Conservation (phyloP, 225 moss, liverwort and hornwort species). For the Bryum argenteum region DNA sequence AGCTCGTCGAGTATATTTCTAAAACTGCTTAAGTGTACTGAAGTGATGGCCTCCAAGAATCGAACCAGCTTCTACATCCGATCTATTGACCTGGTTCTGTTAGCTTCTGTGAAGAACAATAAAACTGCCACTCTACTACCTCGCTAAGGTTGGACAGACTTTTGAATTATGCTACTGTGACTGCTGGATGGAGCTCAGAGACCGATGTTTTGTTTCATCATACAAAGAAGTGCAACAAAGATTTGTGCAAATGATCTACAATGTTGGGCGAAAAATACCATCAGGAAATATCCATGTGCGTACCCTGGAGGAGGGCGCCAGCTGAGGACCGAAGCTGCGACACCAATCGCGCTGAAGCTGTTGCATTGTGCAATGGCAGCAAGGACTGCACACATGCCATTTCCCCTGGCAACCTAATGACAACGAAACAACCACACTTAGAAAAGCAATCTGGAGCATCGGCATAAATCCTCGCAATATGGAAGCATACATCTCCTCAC, state of each 20-base stretch:
- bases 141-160: too few relatives aligned
- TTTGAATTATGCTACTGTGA: too few relatives aligned
- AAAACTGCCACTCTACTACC: too few relatives aligned
- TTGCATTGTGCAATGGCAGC: conserved; percentile 74
- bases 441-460: background rate
- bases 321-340: conserved; percentile 72
- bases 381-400: conserved; percentile 68
- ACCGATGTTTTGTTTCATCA: conserved; percentile 2
- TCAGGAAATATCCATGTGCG: conserved; percentile 92
- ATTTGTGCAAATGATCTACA: background rate
- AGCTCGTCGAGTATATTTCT: background rate
- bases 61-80: background rate
- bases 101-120: background rate
- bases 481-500: too few relatives aligned
- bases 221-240: conserved; percentile 16
- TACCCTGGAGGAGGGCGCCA: conserved; percentile 85
- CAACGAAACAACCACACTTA: background rate
- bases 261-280: conserved; percentile 43
- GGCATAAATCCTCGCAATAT: too few relatives aligned
- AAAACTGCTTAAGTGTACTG: background rate
- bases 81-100: background rate
- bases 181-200: background rate
- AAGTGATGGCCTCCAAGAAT: conserved; percentile 8
- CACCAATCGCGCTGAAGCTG: conserved; percentile 73
- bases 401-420: conserved; percentile 70